These are phyloP conservation scores for Penicillium sp. DNA, from an alignment of 2,329 filamentous ascomycete genomes.

Conservation along the genomic window DNA sequence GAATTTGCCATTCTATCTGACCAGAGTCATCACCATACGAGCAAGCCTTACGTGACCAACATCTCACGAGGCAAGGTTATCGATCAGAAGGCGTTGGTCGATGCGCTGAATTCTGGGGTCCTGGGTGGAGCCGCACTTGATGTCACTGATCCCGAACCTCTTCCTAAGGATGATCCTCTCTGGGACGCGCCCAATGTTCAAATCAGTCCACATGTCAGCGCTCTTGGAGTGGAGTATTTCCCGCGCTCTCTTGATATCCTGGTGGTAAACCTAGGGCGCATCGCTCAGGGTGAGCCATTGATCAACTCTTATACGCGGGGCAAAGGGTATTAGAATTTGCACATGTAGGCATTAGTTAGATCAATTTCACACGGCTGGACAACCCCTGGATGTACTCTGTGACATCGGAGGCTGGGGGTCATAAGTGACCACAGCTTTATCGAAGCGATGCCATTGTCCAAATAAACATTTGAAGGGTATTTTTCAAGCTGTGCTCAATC, in stretches of 20 bases:
- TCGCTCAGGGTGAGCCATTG: slow-evolving; percentile 55
- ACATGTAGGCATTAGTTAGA: not conserved
- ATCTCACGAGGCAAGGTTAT: slow-evolving; percentile 67
- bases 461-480: not conserved
- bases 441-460: not conserved
- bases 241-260: slow-evolving; percentile 60
- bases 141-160: slow-evolving; percentile 76
- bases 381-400: not conserved
- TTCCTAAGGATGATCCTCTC: slow-evolving; percentile 66
- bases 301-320: slow-evolving; percentile 63
- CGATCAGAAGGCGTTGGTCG: slow-evolving; percentile 62
- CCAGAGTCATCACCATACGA: slow-evolving; percentile 26
- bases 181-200: slow-evolving; percentile 70
- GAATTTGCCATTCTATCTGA: slow-evolving; percentile 57
- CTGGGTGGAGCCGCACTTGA: slow-evolving; percentile 71
- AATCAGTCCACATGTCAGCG: slow-evolving; percentile 67
- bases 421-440: not conserved
- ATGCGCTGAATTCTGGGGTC: slow-evolving; percentile 56
- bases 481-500: not conserved
- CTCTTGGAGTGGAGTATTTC: slow-evolving; percentile 54
- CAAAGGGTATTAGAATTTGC: slow-evolving; percentile 56
- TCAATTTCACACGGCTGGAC: not conserved
- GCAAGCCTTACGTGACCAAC: slow-evolving; percentile 65
- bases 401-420: too few relatives aligned
- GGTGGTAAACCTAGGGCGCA: slow-evolving; percentile 55